phyloP scores from a whole-genome alignment of 257 asterid genomes.

The Solanum neorickii region DNA sequence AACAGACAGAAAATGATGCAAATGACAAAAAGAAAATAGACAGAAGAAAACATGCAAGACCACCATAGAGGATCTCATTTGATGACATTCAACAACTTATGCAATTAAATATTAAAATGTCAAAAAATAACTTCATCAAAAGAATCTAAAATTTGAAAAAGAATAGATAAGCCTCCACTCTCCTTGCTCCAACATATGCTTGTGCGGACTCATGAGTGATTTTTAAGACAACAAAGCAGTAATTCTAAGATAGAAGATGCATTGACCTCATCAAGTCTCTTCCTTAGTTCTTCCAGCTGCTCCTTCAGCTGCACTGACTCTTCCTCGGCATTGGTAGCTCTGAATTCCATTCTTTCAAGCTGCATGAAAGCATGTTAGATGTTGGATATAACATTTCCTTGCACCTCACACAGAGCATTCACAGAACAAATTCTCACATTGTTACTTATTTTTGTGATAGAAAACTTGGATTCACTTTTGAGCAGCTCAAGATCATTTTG shows the following conservation, averaged over 20 bases:
- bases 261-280: constrained; percentile 55
- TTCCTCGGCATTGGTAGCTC: constrained; percentile 77
- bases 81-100: neutral
- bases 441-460: constrained; percentile 60
- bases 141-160: neutral
- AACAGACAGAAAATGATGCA: neutral
- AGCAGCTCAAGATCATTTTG: constrained; percentile 68
- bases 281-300: constrained; percentile 56
- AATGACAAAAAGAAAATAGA: neutral
- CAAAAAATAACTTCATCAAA: neutral
- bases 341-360: constrained; percentile 82
- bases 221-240: neutral
- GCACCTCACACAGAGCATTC: neutral
- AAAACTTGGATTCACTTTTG: constrained; percentile 75
- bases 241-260: neutral
- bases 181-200: neutral
- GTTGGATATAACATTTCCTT: neutral
- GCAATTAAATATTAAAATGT: neutral
- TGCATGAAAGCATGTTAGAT: constrained; percentile 15
- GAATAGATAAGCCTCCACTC: neutral
- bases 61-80: neutral
- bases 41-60: neutral
- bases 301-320: constrained; percentile 56
- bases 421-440: constrained; percentile 39
- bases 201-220: neutral